phyloP scores from a whole-genome alignment of 768 basidiomycete genomes.

The Tulasnella sp. region DNA sequence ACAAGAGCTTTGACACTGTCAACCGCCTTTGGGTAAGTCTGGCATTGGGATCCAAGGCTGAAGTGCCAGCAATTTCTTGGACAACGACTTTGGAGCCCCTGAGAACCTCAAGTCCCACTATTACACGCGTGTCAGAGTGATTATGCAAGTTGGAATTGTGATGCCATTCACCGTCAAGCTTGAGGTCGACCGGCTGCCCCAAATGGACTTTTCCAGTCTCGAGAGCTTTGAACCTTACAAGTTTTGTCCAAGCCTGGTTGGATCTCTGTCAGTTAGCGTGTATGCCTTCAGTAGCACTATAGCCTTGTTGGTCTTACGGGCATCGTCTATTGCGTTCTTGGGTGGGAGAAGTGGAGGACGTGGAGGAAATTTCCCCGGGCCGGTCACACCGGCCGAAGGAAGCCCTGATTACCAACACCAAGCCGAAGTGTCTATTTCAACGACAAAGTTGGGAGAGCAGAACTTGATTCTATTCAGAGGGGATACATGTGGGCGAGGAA shows the following conservation, averaged over 20 bases:
- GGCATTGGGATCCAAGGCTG: conserved; percentile 54
- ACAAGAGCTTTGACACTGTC: conserved; percentile 62
- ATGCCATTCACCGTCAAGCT: conserved; percentile 48
- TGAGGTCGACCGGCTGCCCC: conserved; percentile 63
- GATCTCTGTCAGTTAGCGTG: not conserved
- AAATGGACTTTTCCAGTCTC: conserved; percentile 70
- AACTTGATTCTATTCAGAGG: not conserved
- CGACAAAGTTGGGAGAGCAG: not conserved
- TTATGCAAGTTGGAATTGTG: not conserved
- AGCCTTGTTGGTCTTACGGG: not conserved
- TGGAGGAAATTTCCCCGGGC: not conserved
- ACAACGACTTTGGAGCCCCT: conserved; percentile 52
- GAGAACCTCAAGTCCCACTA: conserved; percentile 47
- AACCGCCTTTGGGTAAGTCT: conserved; percentile 55
- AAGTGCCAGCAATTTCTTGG: conserved; percentile 60
- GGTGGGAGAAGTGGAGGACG: not conserved
- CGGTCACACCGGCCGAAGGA: not conserved
- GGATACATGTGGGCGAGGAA: not conserved
- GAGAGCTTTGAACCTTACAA: conserved; percentile 71
- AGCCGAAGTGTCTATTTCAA: not conserved
- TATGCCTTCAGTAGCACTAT: not conserved
- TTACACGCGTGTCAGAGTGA: not conserved
- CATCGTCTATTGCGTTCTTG: not conserved
- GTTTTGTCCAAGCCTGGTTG: conserved; percentile 51
- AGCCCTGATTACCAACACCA: not conserved